Conservation (phyloP, 1,284 basidiomycete genomes). For the Microbotryum lychnidis-dioicae region DNA sequence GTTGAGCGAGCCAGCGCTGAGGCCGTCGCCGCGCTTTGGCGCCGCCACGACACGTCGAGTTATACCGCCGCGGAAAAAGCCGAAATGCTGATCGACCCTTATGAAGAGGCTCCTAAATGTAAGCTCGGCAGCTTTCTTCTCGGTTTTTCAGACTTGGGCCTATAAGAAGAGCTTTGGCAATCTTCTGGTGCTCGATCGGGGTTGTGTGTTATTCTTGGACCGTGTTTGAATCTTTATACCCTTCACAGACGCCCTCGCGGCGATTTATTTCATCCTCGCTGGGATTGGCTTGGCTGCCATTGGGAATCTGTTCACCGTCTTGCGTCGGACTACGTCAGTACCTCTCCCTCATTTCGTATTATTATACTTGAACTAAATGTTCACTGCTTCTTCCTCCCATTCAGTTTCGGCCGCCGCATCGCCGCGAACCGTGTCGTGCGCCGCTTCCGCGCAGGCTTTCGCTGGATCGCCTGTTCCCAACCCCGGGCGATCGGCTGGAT, state of each 20-base stretch:
- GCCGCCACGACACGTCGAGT: too few relatives aligned
- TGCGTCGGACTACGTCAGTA: constrained; percentile 9
- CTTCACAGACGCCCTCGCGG: constrained; percentile 19
- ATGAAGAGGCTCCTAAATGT: constrained; percentile 25
- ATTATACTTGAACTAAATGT: neutral
- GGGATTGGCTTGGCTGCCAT: constrained; percentile 21
- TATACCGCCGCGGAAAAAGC: constrained; percentile 23
- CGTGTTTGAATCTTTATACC: too few relatives aligned
- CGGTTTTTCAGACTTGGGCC: neutral
- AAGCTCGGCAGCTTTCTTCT: neutral
- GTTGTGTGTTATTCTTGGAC: neutral
- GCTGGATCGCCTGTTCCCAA: constrained; percentile 21
- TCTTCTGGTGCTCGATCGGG: too few relatives aligned
- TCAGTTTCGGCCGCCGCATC: constrained; percentile 2
- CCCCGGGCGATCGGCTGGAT: constrained; percentile 34
- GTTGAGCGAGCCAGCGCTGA: too few relatives aligned
- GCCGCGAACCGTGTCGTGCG: constrained; percentile 1
- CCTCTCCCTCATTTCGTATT: neutral
- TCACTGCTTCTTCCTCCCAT: too few relatives aligned
- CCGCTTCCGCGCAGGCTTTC: constrained; percentile 6
- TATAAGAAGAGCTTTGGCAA: neutral
- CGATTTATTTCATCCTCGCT: constrained; percentile 35
- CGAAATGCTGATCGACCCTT: constrained; percentile 29
- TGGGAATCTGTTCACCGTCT: constrained; percentile 3
- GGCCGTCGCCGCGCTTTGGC: too few relatives aligned